Evolutionary conservation across 2,329 filamentous ascomycete species (phyloP), one percentile per base, ranked within the genome.

Genomic region (Claviceps humidiphila): DNA sequence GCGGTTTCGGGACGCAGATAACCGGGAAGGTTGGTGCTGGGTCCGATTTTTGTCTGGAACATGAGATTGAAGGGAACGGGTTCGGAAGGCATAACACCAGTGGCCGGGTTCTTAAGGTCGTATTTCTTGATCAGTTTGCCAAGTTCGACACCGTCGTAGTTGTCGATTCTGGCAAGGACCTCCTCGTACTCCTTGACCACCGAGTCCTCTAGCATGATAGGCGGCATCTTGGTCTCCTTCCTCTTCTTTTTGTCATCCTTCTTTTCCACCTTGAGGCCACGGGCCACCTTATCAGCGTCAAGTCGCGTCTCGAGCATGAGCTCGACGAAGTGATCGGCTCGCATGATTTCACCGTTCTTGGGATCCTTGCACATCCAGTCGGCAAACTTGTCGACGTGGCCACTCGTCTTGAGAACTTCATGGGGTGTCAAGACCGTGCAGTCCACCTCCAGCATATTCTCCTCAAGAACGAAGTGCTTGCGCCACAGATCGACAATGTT

Each of bases 341-440:
- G 83, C 67, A 98, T 82, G 64, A 96, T 95, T 69, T 98, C 93
- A 66, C 93, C 93, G 63, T 85, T 95, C 78, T 95, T 94, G 57
- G 91, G 89, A 69, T 98, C 93, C 71, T 95, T 95, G 82, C 88
- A 95, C 90, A 97, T 96, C 88, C 87, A 97, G 69, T 97, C 91
- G 70, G 89, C 87, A 65, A 97, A 97, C 71, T 95, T 95, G 70
- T 96, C 91, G 58, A 97, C 93, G 72, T 98, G 93, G 58, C 93
- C 93, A 68, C 82, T 87, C 51, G 91, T 95, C 78, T 97, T 95
- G 64, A 98, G 80, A 40, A 98, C 88, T 47, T 93, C 87, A 63
- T 93, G 82, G 38, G 93, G 93, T 42, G 93, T 98, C 64, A 98
- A 71, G 71, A 91, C 93, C 41, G 87, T 93, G 73, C 89, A 95